Percentiles rank a stretch among this genome's conserved stretches.
phyloP scores from a whole-genome alignment of 257 asterid species.

The Solanum sparsipilum region DNA sequence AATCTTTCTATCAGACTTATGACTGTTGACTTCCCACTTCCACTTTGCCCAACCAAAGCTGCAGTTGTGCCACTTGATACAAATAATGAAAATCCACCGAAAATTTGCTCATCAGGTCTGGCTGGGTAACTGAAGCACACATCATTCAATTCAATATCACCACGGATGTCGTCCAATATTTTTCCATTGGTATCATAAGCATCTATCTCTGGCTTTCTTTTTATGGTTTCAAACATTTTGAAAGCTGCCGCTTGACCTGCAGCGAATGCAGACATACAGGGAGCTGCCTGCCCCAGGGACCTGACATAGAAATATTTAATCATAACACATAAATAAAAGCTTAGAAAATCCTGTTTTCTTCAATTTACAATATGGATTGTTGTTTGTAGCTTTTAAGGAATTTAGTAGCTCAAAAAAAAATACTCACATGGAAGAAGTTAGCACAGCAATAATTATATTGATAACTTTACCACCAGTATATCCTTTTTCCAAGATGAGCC shows the following conservation, averaged over 20 bases:
- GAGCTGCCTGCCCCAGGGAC: constrained; percentile 79
- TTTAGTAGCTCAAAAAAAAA: neutral
- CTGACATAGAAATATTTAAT: constrained; percentile 22
- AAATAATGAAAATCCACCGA: constrained; percentile 49
- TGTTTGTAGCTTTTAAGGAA: neutral
- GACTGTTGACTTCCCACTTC: constrained; percentile 86
- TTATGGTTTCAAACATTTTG: constrained; percentile 75
- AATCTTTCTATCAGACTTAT: constrained; percentile 68
- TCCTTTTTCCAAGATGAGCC: constrained; percentile 43
- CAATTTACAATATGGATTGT: neutral
- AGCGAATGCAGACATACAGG: constrained; percentile 72
- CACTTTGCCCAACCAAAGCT: constrained; percentile 85
- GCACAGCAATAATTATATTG: constrained; percentile 51
- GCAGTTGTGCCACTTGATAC: constrained; percentile 67
- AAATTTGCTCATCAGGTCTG: constrained; percentile 61
- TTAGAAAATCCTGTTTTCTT: neutral
- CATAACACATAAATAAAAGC: neutral
- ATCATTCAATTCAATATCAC: constrained; percentile 53
- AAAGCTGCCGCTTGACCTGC: constrained; percentile 78
- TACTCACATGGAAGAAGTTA: constrained; percentile 72
- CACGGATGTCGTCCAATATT: constrained; percentile 43
- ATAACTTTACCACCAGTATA: constrained; percentile 54
- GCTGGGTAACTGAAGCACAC: constrained; percentile 68
- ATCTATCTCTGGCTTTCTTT: constrained; percentile 62
- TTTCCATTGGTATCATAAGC: constrained; percentile 54